Base-by-base conservation (phyloP, 1,284 basidiomycete genomes). In the Leccinum subrobustum region DNA sequence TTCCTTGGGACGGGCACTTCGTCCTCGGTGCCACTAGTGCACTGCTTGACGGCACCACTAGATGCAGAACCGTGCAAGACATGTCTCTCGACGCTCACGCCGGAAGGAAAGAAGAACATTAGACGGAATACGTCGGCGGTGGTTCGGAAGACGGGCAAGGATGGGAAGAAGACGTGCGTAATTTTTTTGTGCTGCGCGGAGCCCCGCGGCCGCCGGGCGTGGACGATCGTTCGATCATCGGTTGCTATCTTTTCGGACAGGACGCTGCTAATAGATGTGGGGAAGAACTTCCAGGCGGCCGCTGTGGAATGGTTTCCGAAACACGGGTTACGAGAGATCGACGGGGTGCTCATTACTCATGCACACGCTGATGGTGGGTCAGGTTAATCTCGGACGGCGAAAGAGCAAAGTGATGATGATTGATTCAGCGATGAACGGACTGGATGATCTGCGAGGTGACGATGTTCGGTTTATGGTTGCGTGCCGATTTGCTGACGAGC, bases 291-390 rank as follows among this genome's bases (percentile, higher is more conserved):
- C 75, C 85, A 87, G 68, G 81, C 86, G 12, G 84, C 88, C 52
- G 89, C 91, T 3, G 63, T 89, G 50, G 88, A 93, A 70, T 90
- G 87, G 86, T 93, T 93, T 74, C 91, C 91, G 9, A 86, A 85
- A 68, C 86, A 88, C 68, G 83, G 83, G 12, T 74, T 93, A 56
- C 80, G 91, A 61, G 78, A 78, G 64, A 92, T 93, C 64, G 91
- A 93, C 70, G 91, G 88, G 35, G 79, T 93, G 11, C 77, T 93
- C 23, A 83, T 93, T 48, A 92, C 91, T 0, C 91, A 93, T 74
- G 83, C 87, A 9, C 89, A 91, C 71, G 89, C 89, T 62, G 89
- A 91, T 73, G 88, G 88, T 89, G 65, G 54, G 82, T 73, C 50
- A 61, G 47, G 20, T 20, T 16, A 20, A 27, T 52, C 52, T 54